Evolutionary conservation across 2,329 filamentous ascomycete genomes (phyloP).

Genomic region (Arthrobotrys musiformis): DNA sequence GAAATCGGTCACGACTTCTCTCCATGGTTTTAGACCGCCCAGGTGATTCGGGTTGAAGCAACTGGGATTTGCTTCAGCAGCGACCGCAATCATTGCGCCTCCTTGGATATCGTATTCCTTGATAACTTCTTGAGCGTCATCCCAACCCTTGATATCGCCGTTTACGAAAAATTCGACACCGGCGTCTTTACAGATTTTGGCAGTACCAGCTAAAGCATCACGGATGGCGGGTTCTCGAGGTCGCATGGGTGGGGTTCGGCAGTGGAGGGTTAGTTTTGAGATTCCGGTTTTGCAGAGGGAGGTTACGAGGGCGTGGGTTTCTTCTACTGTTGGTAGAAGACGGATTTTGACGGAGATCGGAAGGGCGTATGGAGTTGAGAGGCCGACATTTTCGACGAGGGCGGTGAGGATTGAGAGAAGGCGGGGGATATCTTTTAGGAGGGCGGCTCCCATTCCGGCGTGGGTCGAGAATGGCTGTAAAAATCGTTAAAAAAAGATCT

Average conservation of each 20-base stretch:
- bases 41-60: constrained; percentile 78
- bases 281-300: constrained; percentile 87
- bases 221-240: constrained; percentile 88
- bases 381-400: constrained; percentile 82
- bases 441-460: constrained; percentile 93
- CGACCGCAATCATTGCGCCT: constrained; percentile 89
- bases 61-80: constrained; percentile 89
- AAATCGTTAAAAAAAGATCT: not conserved
- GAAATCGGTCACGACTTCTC: constrained; percentile 80
- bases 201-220: constrained; percentile 85
- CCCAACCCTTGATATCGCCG: constrained; percentile 82
- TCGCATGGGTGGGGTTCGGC: constrained; percentile 94
- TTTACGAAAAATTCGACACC: constrained; percentile 97
- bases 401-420: constrained; percentile 84
- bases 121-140: constrained; percentile 77
- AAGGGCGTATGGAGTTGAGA: constrained; percentile 52
- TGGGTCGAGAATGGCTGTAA: constrained; percentile 81
- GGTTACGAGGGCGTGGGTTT: constrained; percentile 81
- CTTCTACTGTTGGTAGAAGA: constrained; percentile 78
- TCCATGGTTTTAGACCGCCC: constrained; percentile 77
- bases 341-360: constrained; percentile 94
- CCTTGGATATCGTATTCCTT: constrained; percentile 86
- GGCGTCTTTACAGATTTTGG: constrained; percentile 78
- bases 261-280: constrained; percentile 90
- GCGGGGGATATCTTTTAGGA: constrained; percentile 84